These are phyloP conservation scores for Annulohypoxylon maeteangense DNA, from an alignment of 495 filamentous ascomycete genomes.

Conservation along the genomic window DNA sequence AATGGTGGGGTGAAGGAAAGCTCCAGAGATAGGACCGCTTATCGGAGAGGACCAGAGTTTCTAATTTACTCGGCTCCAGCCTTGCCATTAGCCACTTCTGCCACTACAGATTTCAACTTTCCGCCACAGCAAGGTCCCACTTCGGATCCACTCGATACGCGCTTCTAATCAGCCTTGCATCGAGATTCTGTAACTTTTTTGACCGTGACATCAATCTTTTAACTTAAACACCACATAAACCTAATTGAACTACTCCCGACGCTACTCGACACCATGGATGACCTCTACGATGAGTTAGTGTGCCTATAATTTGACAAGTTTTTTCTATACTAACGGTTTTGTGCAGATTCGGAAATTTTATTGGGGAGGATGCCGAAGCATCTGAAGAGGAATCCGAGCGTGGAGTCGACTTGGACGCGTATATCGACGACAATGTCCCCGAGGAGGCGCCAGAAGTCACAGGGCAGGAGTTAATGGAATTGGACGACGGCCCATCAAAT, in stretches of 20 bases:
- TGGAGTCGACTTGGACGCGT: constrained; percentile 77
- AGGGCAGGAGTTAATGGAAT: constrained; percentile 90
- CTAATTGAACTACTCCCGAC: constrained; percentile 22
- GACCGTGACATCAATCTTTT: constrained; percentile 33
- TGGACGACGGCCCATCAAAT: constrained; percentile 96
- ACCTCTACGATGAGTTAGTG: constrained; percentile 83
- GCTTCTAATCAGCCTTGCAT: constrained; percentile 35
- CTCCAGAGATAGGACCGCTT: constrained; percentile 17
- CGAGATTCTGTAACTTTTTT: constrained; percentile 45
- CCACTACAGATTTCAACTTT: constrained; percentile 28
- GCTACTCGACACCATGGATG: constrained; percentile 68
- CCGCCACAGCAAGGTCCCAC: constrained; percentile 21
- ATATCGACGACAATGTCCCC: constrained; percentile 79
- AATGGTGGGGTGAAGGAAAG: constrained; percentile 14
- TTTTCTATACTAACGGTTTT: constrained; percentile 28
- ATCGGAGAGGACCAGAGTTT: constrained; percentile 16
- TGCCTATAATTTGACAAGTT: background rate
- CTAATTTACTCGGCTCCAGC: constrained; percentile 24
- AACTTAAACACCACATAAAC: constrained; percentile 19
- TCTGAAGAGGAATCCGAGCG: constrained; percentile 86
- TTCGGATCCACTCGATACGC: constrained; percentile 9
- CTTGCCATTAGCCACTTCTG: constrained; percentile 30
- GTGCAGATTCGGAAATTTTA: constrained; percentile 96
- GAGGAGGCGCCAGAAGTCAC: constrained; percentile 69
- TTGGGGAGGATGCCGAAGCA: constrained; percentile 85